phyloP scores from a whole-genome alignment of 2,329 filamentous ascomycete species.

The Talaromyces sp. region DNA sequence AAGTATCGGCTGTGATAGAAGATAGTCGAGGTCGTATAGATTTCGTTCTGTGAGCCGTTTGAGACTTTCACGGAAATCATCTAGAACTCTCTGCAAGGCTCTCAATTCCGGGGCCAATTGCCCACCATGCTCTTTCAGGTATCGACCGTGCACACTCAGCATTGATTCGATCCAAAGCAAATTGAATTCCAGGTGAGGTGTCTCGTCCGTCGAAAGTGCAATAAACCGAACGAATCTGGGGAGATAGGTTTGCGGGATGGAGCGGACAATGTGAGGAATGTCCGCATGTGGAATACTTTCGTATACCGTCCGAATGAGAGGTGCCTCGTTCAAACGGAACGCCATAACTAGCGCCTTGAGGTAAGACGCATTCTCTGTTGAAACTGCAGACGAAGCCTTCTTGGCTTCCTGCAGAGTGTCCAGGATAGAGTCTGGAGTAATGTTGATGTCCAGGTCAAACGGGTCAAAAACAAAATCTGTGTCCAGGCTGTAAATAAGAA shows the following conservation, averaged over 20 bases:
- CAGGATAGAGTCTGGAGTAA: constrained; percentile 82
- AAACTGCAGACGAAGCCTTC: constrained; percentile 43
- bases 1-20: constrained; percentile 52
- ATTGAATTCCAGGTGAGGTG: constrained; percentile 91
- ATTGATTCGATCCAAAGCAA: constrained; percentile 82
- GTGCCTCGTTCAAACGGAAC: constrained; percentile 85
- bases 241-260: constrained; percentile 80
- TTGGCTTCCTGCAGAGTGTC: constrained; percentile 56
- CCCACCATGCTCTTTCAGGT: constrained; percentile 72
- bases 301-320: constrained; percentile 78
- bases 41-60: constrained; percentile 81
- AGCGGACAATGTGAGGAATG: constrained; percentile 69
- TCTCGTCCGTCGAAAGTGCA: constrained; percentile 79
- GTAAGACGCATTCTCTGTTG: constrained; percentile 63
- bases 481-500: constrained; percentile 90
- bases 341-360: constrained; percentile 94
- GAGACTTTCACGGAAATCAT: constrained; percentile 75
- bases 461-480: constrained; percentile 82
- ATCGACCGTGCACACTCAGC: constrained; percentile 75
- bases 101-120: constrained; percentile 80
- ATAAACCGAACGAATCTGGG: constrained; percentile 80
- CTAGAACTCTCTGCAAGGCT: constrained; percentile 72
- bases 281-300: constrained; percentile 70
- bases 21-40: constrained; percentile 79
- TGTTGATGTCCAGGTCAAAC: constrained; percentile 89